phyloP scores from a whole-genome alignment of 2,329 filamentous ascomycete species.

The Penicillium psychrosexuale region DNA sequence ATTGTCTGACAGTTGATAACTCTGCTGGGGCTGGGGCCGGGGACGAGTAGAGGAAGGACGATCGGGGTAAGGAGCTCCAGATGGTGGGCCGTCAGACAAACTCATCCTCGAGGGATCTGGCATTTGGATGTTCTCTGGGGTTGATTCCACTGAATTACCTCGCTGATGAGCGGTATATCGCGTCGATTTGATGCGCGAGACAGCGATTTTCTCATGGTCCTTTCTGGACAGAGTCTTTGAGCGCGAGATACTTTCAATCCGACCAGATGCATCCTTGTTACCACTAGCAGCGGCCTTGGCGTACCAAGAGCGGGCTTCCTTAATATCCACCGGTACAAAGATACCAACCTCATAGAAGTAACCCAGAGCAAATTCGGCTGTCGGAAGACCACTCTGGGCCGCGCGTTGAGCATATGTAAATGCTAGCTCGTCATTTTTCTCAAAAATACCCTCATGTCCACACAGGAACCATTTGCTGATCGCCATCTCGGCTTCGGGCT shows the following conservation, averaged over 20 bases:
- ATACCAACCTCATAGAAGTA: constrained; percentile 99
- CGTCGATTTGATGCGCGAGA: constrained; percentile 76
- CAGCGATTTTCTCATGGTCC: constrained; percentile 88
- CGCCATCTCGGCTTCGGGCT: constrained; percentile 89
- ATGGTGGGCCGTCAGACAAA: constrained; percentile 33
- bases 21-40: constrained; percentile 33
- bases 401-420: constrained; percentile 88
- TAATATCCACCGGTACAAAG: constrained; percentile 76
- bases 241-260: constrained; percentile 79
- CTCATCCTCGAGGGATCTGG: constrained; percentile 48
- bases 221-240: constrained; percentile 81
- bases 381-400: constrained; percentile 74
- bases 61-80: constrained; percentile 46
- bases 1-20: constrained; percentile 37
- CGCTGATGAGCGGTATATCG: constrained; percentile 64
- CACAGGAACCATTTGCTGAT: constrained; percentile 99
- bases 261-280: constrained; percentile 79
- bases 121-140: constrained; percentile 47
- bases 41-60: constrained; percentile 33
- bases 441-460: constrained; percentile 85
- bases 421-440: constrained; percentile 92
- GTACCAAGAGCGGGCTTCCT: constrained; percentile 86
- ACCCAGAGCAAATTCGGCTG: constrained; percentile 92
- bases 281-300: constrained; percentile 82
- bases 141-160: constrained; percentile 39